Evolutionary conservation across 1,139 yeast species (phyloP).

Genomic region (Yamadazyma jaroonii): DNA sequence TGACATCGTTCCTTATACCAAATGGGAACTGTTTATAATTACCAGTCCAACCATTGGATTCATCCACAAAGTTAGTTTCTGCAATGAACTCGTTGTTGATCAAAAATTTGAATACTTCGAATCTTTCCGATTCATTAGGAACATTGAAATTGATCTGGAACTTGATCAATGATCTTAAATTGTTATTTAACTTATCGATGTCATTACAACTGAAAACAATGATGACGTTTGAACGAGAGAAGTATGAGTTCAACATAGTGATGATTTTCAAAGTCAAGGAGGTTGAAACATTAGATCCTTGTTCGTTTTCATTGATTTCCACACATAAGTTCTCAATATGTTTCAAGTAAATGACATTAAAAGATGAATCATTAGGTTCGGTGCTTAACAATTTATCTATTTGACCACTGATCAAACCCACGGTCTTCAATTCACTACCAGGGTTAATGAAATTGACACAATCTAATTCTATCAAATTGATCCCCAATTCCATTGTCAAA

Average conservation of each 20-base stretch:
- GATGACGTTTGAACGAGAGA: conserved; percentile 33
- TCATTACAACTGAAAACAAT: conserved; percentile 73
- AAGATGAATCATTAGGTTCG: conserved; percentile 15
- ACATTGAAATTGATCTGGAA: conserved; percentile 77
- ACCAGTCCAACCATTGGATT: conserved; percentile 18
- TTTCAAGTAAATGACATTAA: conserved; percentile 54
- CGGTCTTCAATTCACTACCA: conserved; percentile 74
- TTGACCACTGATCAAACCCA: conserved; percentile 75
- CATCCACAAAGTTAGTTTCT: conserved; percentile 11
- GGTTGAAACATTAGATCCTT: conserved; percentile 52
- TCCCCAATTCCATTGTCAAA: conserved; percentile 58
- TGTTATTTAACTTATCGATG: conserved; percentile 65
- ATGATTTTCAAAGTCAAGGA: conserved; percentile 59
- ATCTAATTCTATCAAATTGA: conserved; percentile 69
- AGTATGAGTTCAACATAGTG: conserved; percentile 57
- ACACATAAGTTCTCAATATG: conserved; percentile 77
- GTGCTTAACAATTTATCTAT: conserved; percentile 50
- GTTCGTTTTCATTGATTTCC: conserved; percentile 61
- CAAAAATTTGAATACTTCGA: conserved; percentile 55
- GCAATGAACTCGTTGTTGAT: conserved; percentile 21
- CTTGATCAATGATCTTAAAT: conserved; percentile 64
- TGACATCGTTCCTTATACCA: conserved; percentile 51
- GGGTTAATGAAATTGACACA: conserved; percentile 60
- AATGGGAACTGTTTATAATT: conserved; percentile 22
- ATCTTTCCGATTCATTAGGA: conserved; percentile 76